These are phyloP conservation scores for Suillus subalutaceus DNA, from an alignment of 768 basidiomycete species.

Conservation along the genomic window DNA sequence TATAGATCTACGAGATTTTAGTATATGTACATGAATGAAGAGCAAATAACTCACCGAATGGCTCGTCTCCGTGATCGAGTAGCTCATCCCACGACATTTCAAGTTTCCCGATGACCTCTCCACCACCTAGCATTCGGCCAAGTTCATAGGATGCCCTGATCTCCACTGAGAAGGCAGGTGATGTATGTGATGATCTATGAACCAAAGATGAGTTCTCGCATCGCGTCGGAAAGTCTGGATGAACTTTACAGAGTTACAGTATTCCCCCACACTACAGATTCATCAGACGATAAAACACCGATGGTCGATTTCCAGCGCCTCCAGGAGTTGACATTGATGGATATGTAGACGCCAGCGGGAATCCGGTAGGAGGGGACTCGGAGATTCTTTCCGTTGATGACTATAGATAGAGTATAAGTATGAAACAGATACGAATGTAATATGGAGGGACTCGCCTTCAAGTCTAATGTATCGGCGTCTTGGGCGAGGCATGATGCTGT, in stretches of 20 bases:
- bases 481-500: neutral
- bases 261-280: neutral
- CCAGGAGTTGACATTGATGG: neutral
- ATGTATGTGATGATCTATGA: neutral
- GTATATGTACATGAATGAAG: neutral
- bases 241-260: neutral
- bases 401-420: neutral
- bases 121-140: neutral
- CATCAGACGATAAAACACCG: neutral
- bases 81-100: neutral
- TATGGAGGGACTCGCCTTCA: neutral
- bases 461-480: neutral
- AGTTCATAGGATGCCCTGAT: neutral
- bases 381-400: neutral
- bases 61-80: neutral
- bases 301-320: neutral
- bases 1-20: neutral
- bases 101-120: neutral
- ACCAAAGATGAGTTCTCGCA: neutral
- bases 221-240: neutral
- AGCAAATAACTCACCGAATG: neutral
- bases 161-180: neutral
- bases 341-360: neutral
- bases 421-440: neutral
- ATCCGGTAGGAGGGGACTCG: neutral